phyloP scores from a whole-genome alignment of 768 basidiomycete species.

The Tephrocybe rancida region DNA sequence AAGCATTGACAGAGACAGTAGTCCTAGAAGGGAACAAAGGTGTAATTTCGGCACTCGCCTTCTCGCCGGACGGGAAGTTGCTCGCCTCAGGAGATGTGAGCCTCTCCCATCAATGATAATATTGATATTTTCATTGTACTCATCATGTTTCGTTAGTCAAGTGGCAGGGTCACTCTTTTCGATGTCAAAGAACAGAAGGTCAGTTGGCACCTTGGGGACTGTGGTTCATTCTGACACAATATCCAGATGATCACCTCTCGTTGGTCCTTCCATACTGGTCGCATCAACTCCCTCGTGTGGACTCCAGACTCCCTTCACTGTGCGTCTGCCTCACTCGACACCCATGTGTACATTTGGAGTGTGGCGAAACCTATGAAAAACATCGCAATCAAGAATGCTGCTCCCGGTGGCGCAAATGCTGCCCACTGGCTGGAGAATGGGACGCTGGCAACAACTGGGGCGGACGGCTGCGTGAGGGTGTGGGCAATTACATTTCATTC shows the following conservation, averaged over 20 bases:
- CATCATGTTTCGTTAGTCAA: constrained; percentile 51
- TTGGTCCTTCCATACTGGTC: constrained; percentile 88
- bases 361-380: constrained; percentile 70
- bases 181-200: constrained; percentile 71
- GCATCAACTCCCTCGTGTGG: constrained; percentile 80
- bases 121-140: not conserved
- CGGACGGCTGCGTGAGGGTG: constrained; percentile 77
- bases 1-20: constrained; percentile 53
- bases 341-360: constrained; percentile 88
- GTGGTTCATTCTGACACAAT: not conserved
- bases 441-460: constrained; percentile 71
- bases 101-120: no score
- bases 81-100: constrained; percentile 89
- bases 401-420: constrained; percentile 80
- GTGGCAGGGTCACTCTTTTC: constrained; percentile 80
- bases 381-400: constrained; percentile 83
- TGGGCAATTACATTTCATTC: constrained; percentile 65
- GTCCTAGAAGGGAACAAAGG: constrained; percentile 72
- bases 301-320: constrained; percentile 73
- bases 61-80: constrained; percentile 75
- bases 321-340: constrained; percentile 92
- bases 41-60: constrained; percentile 70
- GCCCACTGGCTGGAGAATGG: constrained; percentile 74
- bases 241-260: constrained; percentile 64
- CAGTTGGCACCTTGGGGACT: not conserved